A percentile compares a stretch with the other conserved stretches of the same genome.
These are phyloP conservation scores for Epithemia pelagica DNA, from an alignment of 108 stramenopile genomes.

Conservation along the genomic window DNA sequence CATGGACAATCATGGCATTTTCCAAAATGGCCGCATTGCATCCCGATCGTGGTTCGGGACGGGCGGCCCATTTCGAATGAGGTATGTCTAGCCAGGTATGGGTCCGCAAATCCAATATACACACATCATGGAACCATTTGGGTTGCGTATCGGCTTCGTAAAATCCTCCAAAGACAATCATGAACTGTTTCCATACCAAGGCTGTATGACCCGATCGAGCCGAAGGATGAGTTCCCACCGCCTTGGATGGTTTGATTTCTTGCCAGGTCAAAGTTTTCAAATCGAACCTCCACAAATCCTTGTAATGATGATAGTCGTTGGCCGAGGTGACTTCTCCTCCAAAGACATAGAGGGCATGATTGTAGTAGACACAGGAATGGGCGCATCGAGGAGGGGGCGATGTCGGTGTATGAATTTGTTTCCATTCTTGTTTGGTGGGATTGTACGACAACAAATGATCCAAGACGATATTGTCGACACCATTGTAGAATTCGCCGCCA, in stretches of 20 bases:
- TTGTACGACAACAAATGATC: conserved; percentile 72
- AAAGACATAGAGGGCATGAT: conserved; percentile 87
- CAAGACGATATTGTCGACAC: conserved; percentile 84
- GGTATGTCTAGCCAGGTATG: conserved; percentile 69
- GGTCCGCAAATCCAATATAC: conserved; percentile 73
- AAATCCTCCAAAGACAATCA: conserved; percentile 95
- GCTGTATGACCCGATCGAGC: conserved; percentile 87
- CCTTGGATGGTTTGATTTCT: conserved; percentile 53
- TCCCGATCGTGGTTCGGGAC: conserved; percentile 75
- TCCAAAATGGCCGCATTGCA: conserved; percentile 60
- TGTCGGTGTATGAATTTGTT: conserved; percentile 55
- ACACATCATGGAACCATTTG: conserved; percentile 77
- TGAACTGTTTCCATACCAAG: conserved; percentile 87
- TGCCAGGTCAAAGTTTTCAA: conserved; percentile 74
- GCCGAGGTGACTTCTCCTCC: conserved; percentile 91
- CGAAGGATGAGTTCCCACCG: conserved; percentile 56
- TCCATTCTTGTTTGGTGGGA: conserved; percentile 55
- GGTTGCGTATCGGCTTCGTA: conserved; percentile 78
- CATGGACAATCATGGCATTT: conserved; percentile 66
- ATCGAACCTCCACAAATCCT: conserved; percentile 90
- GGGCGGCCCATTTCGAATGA: conserved; percentile 54
- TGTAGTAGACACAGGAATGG: conserved; percentile 86
- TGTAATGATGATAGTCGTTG: conserved; percentile 93
- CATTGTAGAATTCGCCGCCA: conserved; percentile 96
- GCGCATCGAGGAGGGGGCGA: conserved; percentile 88